Evolutionary conservation across 225 moss, liverwort and hornwort genomes (phyloP).

Genomic region (Bryoerythrophyllum caledonicum): DNA sequence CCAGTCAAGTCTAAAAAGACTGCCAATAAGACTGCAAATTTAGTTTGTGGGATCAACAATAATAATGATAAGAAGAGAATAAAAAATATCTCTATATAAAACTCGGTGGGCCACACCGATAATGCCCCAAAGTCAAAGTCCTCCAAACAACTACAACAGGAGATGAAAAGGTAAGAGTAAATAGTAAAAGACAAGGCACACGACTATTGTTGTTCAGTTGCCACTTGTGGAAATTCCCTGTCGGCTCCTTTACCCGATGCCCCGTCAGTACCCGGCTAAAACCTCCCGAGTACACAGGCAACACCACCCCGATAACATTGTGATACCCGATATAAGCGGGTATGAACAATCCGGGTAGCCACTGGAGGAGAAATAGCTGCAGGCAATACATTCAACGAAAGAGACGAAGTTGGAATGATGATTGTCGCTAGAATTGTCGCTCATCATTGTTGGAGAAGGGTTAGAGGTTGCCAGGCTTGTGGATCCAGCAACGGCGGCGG

Average conservation of each 20-base stretch:
- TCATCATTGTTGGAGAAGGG: neutral
- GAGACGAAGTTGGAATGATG: conserved; percentile 24
- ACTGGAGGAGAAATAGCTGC: conserved; percentile 20
- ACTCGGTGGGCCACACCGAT: too few relatives aligned
- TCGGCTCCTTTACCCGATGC: neutral
- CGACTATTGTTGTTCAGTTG: neutral
- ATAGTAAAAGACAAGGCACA: neutral
- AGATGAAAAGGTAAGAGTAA: neutral
- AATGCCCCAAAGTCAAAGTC: too few relatives aligned
- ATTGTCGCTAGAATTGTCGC: conserved; percentile 13
- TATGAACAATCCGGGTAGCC: neutral
- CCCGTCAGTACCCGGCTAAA: neutral
- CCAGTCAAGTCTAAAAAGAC: too few relatives aligned
- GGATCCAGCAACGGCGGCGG: too few relatives aligned
- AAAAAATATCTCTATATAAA: too few relatives aligned
- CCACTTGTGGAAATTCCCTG: conserved; percentile 19
- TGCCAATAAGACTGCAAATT: too few relatives aligned
- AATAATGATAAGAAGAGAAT: too few relatives aligned
- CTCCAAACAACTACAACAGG: neutral
- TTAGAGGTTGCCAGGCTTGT: neutral
- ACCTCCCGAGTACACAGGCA: neutral
- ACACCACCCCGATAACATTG: neutral
- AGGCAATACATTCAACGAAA: neutral
- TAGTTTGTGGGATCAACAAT: too few relatives aligned
- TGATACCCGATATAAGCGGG: neutral